Evolutionary conservation across 306 rosid genomes (phyloP).

Genomic region (Ochetophila trinervis): DNA sequence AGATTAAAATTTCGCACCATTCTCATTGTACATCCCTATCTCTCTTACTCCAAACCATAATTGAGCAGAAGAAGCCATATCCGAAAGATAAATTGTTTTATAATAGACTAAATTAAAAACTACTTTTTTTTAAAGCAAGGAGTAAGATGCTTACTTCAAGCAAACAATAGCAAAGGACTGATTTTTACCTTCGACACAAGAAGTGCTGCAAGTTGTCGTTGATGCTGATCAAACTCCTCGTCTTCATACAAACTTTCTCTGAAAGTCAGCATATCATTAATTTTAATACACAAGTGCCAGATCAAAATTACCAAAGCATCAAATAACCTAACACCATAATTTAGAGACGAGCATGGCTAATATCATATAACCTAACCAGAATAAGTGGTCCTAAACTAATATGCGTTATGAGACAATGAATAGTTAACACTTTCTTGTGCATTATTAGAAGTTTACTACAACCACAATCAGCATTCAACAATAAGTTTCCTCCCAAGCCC

Average conservation of each 20-base stretch:
- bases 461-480: background rate
- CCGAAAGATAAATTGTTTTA: background rate
- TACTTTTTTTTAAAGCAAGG: background rate
- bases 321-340: background rate
- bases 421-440: background rate
- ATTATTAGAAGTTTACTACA: background rate
- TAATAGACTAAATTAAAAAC: background rate
- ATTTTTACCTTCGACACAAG: slow-evolving; percentile 79
- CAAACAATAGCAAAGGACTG: slow-evolving; percentile 6
- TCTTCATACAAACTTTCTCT: slow-evolving; percentile 97
- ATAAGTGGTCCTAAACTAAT: background rate
- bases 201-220: slow-evolving; percentile 88
- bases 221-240: slow-evolving; percentile 86
- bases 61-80: background rate
- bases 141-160: slow-evolving; percentile 4
- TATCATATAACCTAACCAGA: background rate
- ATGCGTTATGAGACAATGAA: background rate
- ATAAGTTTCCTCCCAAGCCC: background rate
- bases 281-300: slow-evolving; percentile 8
- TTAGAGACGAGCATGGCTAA: background rate
- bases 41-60: background rate
- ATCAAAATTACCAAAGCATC: slow-evolving; percentile 1
- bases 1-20: background rate
- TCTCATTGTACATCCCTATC: background rate
- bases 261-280: slow-evolving; percentile 13